These are phyloP conservation scores for Bipolaris bicolor DNA, from an alignment of 2,329 filamentous ascomycete genomes.

Conservation along the genomic window DNA sequence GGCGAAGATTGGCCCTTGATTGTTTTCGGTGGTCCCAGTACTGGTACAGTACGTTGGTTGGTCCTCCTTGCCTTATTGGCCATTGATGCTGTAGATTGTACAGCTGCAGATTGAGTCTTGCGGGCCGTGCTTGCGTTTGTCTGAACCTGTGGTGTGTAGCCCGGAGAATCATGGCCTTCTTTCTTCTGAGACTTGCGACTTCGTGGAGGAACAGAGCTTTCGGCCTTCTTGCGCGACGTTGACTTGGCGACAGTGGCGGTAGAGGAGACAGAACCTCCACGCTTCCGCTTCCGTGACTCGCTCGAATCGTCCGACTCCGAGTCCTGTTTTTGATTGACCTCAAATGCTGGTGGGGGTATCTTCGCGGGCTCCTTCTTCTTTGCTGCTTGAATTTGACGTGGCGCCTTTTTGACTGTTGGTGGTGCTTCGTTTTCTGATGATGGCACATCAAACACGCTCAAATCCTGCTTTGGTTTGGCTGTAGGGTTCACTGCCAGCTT, in stretches of 20 bases:
- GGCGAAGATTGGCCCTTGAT: constrained; percentile 43
- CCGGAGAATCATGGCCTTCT: constrained; percentile 26
- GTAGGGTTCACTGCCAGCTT: constrained; percentile 13
- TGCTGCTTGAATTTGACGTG: constrained; percentile 19
- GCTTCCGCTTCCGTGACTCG: constrained; percentile 41
- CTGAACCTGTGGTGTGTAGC: constrained; percentile 6
- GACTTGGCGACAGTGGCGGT: constrained; percentile 16
- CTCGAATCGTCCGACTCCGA: constrained; percentile 40
- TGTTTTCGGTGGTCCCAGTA: constrained; percentile 21
- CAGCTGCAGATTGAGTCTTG: background rate
- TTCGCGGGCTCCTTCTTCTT: constrained; percentile 17
- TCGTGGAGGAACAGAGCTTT: constrained; percentile 20
- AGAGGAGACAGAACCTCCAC: constrained; percentile 30
- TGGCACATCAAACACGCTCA: constrained; percentile 36
- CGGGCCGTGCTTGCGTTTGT: background rate
- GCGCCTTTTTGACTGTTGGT: constrained; percentile 22
- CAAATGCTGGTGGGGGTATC: background rate
- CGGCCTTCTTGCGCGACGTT: constrained; percentile 9
- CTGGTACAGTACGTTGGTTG: constrained; percentile 31
- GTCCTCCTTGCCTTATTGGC: constrained; percentile 39
- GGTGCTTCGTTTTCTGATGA: constrained; percentile 35
- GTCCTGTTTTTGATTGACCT: constrained; percentile 15
- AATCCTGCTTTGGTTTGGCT: constrained; percentile 8
- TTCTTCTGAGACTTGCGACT: constrained; percentile 40
- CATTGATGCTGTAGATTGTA: constrained; percentile 6